phyloP scores from a whole-genome alignment of 768 basidiomycete species.

The Pulveroboletus sp. region DNA sequence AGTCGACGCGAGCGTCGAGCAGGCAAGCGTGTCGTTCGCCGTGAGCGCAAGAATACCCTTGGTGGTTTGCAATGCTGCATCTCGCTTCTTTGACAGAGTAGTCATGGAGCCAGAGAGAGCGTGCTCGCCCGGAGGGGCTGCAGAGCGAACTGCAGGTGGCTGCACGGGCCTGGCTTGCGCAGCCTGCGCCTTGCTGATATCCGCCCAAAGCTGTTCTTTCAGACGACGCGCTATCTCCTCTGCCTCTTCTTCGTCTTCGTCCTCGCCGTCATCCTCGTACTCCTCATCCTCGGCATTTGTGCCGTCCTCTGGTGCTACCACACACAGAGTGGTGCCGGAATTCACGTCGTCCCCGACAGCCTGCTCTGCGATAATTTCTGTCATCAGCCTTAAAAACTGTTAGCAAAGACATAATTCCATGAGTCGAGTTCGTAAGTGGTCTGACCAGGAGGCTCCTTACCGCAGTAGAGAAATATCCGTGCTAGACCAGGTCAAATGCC shows the following conservation, averaged over 20 bases:
- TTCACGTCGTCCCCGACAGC: constrained; percentile 1
- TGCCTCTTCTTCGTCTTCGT: constrained; percentile 58
- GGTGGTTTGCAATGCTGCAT: constrained; percentile 62
- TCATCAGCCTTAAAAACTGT: constrained; percentile 11
- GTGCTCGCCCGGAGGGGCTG: constrained; percentile 3
- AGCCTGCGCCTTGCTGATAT: constrained; percentile 61
- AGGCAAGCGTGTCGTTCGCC: constrained; percentile 52
- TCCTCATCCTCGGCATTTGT: constrained; percentile 41
- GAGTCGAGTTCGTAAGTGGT: constrained; percentile 3
- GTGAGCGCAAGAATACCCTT: constrained; percentile 55
- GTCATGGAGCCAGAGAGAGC: constrained; percentile 10
- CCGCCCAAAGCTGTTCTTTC: constrained; percentile 75
- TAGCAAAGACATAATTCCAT: constrained; percentile 1
- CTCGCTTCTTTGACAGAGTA: constrained; percentile 40
- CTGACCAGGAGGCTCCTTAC: constrained; percentile 10
- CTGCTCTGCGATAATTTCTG: constrained; percentile 7
- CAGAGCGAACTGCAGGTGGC: neutral
- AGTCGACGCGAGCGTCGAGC: constrained; percentile 47
- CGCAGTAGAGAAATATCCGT: constrained; percentile 1
- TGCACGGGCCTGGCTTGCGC: constrained; percentile 27
- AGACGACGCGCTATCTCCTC: constrained; percentile 69
- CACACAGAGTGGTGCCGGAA: neutral
- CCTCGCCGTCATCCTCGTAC: constrained; percentile 48
- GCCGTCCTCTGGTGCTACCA: constrained; percentile 13
- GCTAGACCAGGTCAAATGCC: neutral